Percentiles rank a stretch among this genome's conserved stretches.
Conservation (phyloP, 495 filamentous ascomycete genomes). For the Trichoderma erinaceum region DNA sequence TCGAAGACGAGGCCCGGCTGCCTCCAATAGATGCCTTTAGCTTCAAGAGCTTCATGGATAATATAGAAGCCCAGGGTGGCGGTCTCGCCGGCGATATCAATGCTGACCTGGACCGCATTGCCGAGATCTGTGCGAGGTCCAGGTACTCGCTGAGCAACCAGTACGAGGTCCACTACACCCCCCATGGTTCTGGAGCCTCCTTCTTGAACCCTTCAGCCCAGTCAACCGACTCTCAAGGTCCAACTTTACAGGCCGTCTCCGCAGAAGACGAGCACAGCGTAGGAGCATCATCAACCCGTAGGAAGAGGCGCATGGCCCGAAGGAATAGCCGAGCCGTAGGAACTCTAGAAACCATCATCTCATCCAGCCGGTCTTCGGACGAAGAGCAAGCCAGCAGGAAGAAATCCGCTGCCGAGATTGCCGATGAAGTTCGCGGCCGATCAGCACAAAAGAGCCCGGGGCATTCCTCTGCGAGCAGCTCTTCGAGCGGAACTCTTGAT, state of each 20-base stretch:
- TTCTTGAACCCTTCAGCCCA: conserved; percentile 24
- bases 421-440: conserved; percentile 43
- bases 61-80: conserved; percentile 33
- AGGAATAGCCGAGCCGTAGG: conserved; percentile 44
- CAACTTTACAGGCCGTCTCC: conserved; percentile 44
- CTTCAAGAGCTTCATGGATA: conserved; percentile 52
- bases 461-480: conserved; percentile 23
- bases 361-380: conserved; percentile 49
- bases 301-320: conserved; percentile 28
- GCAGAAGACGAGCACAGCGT: conserved; percentile 41
- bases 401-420: conserved; percentile 44
- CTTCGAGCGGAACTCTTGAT: conserved; percentile 19
- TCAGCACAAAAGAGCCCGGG: conserved; percentile 27
- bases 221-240: conserved; percentile 24
- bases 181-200: conserved; percentile 43
- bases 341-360: conserved; percentile 53
- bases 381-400: conserved; percentile 47
- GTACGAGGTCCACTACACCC: conserved; percentile 53
- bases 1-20: conserved; percentile 25
- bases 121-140: conserved; percentile 51
- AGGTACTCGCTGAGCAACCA: conserved; percentile 52
- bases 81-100: conserved; percentile 27
- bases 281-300: conserved; percentile 20
- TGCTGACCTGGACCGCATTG: conserved; percentile 50
- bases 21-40: conserved; percentile 52